A percentile compares a stretch with the other conserved stretches of the same genome.
Evolutionary conservation across 345 rosid genomes (phyloP).

Genomic region (Bruguiera gymnorhiza): DNA sequence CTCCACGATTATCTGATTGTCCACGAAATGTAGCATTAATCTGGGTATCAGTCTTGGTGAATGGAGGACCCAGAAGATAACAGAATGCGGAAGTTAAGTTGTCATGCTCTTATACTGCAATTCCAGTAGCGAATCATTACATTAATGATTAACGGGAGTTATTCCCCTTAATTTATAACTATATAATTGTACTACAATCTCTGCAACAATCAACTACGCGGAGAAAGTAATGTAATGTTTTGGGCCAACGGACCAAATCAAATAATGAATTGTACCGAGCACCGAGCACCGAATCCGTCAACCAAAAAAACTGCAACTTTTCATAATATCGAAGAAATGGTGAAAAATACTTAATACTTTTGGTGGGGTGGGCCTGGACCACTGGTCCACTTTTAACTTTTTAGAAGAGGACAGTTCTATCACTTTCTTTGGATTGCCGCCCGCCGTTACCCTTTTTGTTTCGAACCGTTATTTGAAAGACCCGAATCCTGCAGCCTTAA

Average conservation of each 20-base stretch:
- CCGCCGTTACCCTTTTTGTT: slow-evolving; percentile 6
- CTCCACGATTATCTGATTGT: too few species aligned
- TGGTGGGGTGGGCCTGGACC: neutral
- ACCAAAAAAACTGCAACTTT: neutral
- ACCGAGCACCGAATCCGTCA: neutral
- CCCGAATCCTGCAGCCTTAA: slow-evolving; percentile 31
- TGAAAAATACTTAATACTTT: neutral
- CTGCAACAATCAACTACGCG: neutral
- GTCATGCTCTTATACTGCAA: too few species aligned
- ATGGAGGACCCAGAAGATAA: too few species aligned
- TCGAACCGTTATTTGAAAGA: slow-evolving; percentile 8
- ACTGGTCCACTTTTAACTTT: slow-evolving; percentile 24
- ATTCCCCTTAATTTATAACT: too few species aligned
- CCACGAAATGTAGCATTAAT: too few species aligned
- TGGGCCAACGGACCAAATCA: neutral
- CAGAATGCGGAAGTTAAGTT: too few species aligned
- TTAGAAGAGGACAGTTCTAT: slow-evolving; percentile 23
- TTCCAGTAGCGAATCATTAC: too few species aligned
- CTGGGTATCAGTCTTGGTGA: too few species aligned
- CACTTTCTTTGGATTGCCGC: slow-evolving; percentile 42
- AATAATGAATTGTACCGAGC: neutral
- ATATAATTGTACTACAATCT: too few species aligned
- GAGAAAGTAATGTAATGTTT: neutral
- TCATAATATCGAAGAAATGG: neutral
- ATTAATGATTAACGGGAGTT: too few species aligned